Percentiles rank a stretch among this genome's conserved stretches.
Evolutionary conservation across 2,329 filamentous ascomycete species (phyloP).

Genomic region (Colletotrichum aenigma): DNA sequence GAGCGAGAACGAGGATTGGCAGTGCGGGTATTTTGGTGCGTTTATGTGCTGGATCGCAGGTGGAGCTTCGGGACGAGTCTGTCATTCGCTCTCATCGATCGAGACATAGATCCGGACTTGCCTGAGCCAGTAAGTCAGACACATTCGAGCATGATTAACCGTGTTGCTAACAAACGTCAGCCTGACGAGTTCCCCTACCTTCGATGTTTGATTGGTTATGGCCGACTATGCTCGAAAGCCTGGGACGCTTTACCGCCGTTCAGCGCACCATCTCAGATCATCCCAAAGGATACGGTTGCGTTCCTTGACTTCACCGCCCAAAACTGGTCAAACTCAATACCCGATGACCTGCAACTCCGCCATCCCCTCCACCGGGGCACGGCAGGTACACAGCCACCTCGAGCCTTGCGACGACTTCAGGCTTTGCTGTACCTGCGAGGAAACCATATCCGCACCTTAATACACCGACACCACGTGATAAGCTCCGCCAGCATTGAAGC

Average conservation of each 20-base stretch:
- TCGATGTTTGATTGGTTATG: slow-evolving; percentile 52
- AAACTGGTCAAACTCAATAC: slow-evolving; percentile 51
- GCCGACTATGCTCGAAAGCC: slow-evolving; percentile 47
- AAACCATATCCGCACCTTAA: slow-evolving; percentile 47
- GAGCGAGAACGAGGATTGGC: slow-evolving; percentile 32
- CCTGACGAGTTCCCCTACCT: slow-evolving; percentile 41
- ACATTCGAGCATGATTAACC: rapidly evolving
- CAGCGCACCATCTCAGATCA: slow-evolving; percentile 31
- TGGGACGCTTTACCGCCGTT: slow-evolving; percentile 47
- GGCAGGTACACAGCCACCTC: slow-evolving; percentile 28
- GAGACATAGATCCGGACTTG: slow-evolving; percentile 52
- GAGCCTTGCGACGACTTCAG: slow-evolving; percentile 42
- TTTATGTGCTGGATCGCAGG: slow-evolving; percentile 55
- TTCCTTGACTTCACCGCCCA: slow-evolving; percentile 45
- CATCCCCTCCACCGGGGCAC: slow-evolving; percentile 38
- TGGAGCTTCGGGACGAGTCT: slow-evolving; percentile 57
- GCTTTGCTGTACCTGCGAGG: slow-evolving; percentile 47
- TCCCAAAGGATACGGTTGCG: slow-evolving; percentile 41
- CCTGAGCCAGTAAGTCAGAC: slow-evolving; percentile 40
- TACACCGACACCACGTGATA: slow-evolving; percentile 48
- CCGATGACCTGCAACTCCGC: slow-evolving; percentile 38
- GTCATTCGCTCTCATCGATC: slow-evolving; percentile 51
- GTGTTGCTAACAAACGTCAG: slow-evolving; percentile 7
- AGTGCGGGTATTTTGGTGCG: slow-evolving; percentile 51
- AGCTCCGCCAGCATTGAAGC: slow-evolving; percentile 38